Percentiles rank a stretch among this genome's conserved stretches.
Conservation (phyloP, 2,329 filamentous ascomycete species). For the Leptographium procerum region DNA sequence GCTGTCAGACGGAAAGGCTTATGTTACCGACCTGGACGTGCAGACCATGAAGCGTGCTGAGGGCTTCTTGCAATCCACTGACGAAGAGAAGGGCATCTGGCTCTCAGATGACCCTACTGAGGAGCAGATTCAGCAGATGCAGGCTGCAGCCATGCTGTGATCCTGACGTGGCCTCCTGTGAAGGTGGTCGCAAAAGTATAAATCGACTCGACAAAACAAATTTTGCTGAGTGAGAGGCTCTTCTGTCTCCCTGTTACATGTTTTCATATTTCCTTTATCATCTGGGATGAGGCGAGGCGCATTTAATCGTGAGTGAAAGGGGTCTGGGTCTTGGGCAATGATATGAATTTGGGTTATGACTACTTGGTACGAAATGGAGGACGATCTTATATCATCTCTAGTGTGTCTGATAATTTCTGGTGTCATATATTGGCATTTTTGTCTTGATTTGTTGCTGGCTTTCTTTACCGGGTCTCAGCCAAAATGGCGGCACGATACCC, state of each 20-base stretch:
- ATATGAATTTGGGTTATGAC: constrained; percentile 2
- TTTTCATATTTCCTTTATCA: not conserved
- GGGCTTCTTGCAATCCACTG: constrained; percentile 66
- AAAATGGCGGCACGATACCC: not conserved
- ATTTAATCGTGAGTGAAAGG: not conserved
- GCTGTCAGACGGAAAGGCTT: constrained; percentile 62
- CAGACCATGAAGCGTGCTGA: constrained; percentile 83
- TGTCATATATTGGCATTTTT: not conserved
- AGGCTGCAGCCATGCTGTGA: constrained; percentile 2
- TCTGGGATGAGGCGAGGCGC: constrained; percentile 2
- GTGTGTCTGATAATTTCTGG: not conserved
- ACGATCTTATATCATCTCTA: not conserved
- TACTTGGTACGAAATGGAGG: constrained; percentile 1
- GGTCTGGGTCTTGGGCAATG: not conserved
- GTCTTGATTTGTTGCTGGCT: not conserved
- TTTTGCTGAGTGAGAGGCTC: not conserved
- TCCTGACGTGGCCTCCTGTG: not conserved
- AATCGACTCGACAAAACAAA: not conserved
- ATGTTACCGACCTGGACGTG: constrained; percentile 87
- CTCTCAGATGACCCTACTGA: constrained; percentile 58
- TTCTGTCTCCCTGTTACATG: not conserved
- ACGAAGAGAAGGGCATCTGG: constrained; percentile 83
- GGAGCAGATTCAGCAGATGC: constrained; percentile 48
- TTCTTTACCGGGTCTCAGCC: not conserved
- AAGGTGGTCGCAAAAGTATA: not conserved